Evolutionary conservation across 169 alveolate species (phyloP).

Genomic region (Haemoproteus tartakovskyi): DNA sequence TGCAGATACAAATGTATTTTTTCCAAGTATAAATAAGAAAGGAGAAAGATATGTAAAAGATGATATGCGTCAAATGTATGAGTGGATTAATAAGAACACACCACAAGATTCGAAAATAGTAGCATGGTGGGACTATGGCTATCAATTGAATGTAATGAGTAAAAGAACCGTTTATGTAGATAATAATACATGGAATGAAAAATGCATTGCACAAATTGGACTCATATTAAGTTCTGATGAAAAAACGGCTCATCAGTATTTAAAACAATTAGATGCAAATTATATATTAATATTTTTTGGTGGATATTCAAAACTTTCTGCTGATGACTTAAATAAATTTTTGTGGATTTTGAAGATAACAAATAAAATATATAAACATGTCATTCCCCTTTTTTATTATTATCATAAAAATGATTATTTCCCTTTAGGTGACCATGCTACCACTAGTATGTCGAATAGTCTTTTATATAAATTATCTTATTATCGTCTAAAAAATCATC

Average conservation of each 20-base stretch:
- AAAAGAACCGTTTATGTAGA: slow-evolving; percentile 96
- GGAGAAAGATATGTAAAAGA: slow-evolving; percentile 92
- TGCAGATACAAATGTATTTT: slow-evolving; percentile 68
- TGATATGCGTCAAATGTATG: slow-evolving; percentile 97
- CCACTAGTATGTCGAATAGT: slow-evolving; percentile 87
- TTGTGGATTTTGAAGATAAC: slow-evolving; percentile 98
- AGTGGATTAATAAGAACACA: slow-evolving; percentile 96
- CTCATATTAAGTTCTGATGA: slow-evolving; percentile 87
- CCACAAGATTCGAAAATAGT: slow-evolving; percentile 89
- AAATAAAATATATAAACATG: slow-evolving; percentile 71
- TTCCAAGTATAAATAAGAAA: slow-evolving; percentile 67
- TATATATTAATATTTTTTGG: slow-evolving; percentile 96
- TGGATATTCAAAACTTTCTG: slow-evolving; percentile 91
- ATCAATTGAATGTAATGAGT: slow-evolving; percentile 95
- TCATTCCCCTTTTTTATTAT: slow-evolving; percentile 49
- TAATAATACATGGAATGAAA: slow-evolving; percentile 97
- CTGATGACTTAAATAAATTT: slow-evolving; percentile 97
- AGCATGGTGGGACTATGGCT: slow-evolving; percentile 99
- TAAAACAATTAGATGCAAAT: slow-evolving; percentile 91
- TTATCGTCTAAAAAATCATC: slow-evolving; percentile 88
- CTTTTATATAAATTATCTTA: slow-evolving; percentile 92
- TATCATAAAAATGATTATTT: slow-evolving; percentile 64
- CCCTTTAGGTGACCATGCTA: slow-evolving; percentile 90
- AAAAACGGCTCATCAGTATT: slow-evolving; percentile 90
- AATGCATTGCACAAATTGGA: slow-evolving; percentile 97